These are phyloP conservation scores for Streptanthus diversifolius DNA, from an alignment of 345 rosid species.

Conservation along the genomic window DNA sequence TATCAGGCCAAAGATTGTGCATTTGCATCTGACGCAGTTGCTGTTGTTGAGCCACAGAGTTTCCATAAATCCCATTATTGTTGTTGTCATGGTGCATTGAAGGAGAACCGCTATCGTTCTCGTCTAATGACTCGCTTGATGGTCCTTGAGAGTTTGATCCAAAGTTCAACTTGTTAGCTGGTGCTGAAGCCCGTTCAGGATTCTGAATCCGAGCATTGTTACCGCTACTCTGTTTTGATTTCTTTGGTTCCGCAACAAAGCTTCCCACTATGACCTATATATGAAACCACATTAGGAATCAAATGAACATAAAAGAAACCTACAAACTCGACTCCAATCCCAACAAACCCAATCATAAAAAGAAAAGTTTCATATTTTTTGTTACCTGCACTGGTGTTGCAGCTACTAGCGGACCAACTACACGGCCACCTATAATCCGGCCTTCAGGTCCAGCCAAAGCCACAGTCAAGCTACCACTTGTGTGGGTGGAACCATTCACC, in stretches of 20 bases:
- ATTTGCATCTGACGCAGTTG: conserved; percentile 24
- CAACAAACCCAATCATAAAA: not conserved
- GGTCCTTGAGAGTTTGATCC: conserved; percentile 69
- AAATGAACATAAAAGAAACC: not conserved
- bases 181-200: conserved; percentile 55
- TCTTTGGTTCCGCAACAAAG: conserved; percentile 66
- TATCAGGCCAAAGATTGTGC: conserved; percentile 18
- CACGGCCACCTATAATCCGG: conserved; percentile 75
- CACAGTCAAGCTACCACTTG: conserved; percentile 58
- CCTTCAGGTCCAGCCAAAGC: conserved; percentile 78
- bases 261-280: conserved; percentile 82
- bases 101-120: conserved; percentile 44
- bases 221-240: conserved; percentile 29
- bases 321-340: not conserved
- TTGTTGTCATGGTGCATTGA: conserved; percentile 10
- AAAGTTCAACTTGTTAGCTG: conserved; percentile 56
- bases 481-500: conserved; percentile 41
- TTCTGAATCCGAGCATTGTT: conserved; percentile 24
- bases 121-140: conserved; percentile 77
- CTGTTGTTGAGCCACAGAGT: conserved; percentile 21
- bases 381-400: conserved; percentile 83
- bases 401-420: conserved; percentile 69
- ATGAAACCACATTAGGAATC: not conserved
- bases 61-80: conserved; percentile 14
- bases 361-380: not conserved